A percentile compares a stretch with the other conserved stretches of the same genome.
phyloP scores from a whole-genome alignment of 768 basidiomycete genomes.

The Boletus reticuloceps region DNA sequence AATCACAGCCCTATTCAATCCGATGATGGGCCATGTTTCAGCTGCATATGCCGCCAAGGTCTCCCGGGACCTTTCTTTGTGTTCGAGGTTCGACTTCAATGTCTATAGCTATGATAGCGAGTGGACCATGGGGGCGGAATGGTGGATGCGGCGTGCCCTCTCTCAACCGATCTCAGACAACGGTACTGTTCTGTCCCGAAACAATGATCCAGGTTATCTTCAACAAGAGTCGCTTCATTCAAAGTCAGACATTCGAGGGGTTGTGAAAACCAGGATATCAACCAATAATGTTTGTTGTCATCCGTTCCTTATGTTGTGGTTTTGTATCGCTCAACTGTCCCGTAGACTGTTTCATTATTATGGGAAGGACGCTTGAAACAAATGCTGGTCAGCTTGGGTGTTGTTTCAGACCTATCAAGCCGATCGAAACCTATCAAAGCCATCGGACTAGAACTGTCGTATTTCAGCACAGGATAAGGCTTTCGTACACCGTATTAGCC shows the following conservation, averaged over 20 bases:
- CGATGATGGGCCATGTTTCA: conserved; percentile 92
- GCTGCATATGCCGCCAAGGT: conserved; percentile 89
- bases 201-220: conserved; percentile 6
- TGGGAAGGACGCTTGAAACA: conserved; percentile 94
- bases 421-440: conserved; percentile 84
- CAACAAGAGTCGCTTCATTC: conserved; percentile 7
- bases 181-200: not conserved
- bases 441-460: conserved; percentile 90
- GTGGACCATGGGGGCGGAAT: conserved; percentile 93
- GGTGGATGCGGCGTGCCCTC: conserved; percentile 78
- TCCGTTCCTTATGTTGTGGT: not conserved
- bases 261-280: conserved; percentile 86
- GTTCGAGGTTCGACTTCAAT: conserved; percentile 93
- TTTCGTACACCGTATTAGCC: not conserved
- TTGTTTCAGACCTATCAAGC: conserved; percentile 87
- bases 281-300: conserved; percentile 72
- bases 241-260: conserved; percentile 57
- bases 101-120: conserved; percentile 97
- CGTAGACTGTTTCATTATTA: conserved; percentile 81
- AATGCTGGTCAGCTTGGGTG: conserved; percentile 85
- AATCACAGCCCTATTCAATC: conserved; percentile 92
- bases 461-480: conserved; percentile 66
- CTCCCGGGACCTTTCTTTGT: conserved; percentile 79
- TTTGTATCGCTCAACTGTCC: not conserved
- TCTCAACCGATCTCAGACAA: conserved; percentile 23